Base-by-base conservation (phyloP, 108 stramenopile genomes). In the Skeletonema potamos region DNA sequence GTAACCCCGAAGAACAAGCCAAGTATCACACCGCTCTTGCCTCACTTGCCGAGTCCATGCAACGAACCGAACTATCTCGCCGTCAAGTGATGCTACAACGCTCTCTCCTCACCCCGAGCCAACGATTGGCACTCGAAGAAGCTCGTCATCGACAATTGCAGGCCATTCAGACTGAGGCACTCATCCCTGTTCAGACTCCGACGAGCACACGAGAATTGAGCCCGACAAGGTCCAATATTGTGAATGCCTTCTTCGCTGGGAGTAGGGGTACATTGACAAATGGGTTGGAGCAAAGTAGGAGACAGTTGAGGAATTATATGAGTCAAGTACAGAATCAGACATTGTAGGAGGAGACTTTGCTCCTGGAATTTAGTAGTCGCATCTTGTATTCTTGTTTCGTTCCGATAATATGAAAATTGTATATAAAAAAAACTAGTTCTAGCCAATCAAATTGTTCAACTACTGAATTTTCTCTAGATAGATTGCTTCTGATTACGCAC, bases 41-140 rank as follows among this genome's bases (percentile, higher is more conserved):
- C 48, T 56, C 65, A 15, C 68, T 80, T 1, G 79, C 79, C 12
- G 64, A 62, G 15, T 74, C 79, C 30, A 80, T 80, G 79, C 58
- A 74, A 18, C 58, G 73, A n/a, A 80, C 79, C 30, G 74, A 80
- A 46, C 59, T 20, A 22, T 70, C 74, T 9, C 73, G 79, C 5
- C 20, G 56, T 29, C 79, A 76, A 17, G 62, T 80, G 6, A 74
- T 80, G 51, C 27, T 64, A n/a, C 74, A 75, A 24, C 48, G 73
- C 2, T 51, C 48, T 22, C 48, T 24, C 48, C 48, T 51, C 48
- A 51, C 48, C 22, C 48, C 48, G 6, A 9, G 22, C 48, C 48
- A 51, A 51, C 48, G 48, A 6, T 18, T 9, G n/a, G 18, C 48
- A 9, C 48, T 51, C 7, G 48, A 51, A 10, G 48, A 51, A 51